phyloP scores from a whole-genome alignment of 495 filamentous ascomycete genomes.

The Penicillium atrosanguineum region DNA sequence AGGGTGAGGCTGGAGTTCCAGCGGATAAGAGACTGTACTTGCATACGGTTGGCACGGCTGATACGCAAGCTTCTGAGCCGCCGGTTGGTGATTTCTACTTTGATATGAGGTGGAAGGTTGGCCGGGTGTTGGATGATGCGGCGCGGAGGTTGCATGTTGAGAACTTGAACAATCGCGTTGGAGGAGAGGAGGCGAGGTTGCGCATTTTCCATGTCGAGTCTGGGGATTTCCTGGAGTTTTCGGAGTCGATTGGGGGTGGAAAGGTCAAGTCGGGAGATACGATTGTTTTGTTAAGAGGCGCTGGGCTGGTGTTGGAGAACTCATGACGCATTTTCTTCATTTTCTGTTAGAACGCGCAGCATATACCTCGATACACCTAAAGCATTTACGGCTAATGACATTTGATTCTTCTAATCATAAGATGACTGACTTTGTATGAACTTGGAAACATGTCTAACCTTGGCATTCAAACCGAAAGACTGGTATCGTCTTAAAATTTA shows the following conservation, averaged over 20 bases:
- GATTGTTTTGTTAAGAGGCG: constrained; percentile 81
- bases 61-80: constrained; percentile 74
- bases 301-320: constrained; percentile 58
- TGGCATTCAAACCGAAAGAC: constrained; percentile 5
- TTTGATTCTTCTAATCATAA: not conserved
- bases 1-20: constrained; percentile 80
- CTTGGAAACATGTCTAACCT: not conserved
- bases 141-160: constrained; percentile 76
- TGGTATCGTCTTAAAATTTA: constrained; percentile 21
- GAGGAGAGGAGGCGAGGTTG: constrained; percentile 72
- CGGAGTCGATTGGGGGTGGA: constrained; percentile 68
- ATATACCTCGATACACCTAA: constrained; percentile 5
- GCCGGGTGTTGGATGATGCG: constrained; percentile 82
- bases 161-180: constrained; percentile 84
- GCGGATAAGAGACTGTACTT: constrained; percentile 80
- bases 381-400: not conserved
- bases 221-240: constrained; percentile 80
- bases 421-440: not conserved
- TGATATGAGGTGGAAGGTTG: constrained; percentile 81
- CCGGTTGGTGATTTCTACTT: constrained; percentile 83
- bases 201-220: constrained; percentile 90
- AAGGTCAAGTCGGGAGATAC: constrained; percentile 76
- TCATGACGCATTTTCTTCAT: constrained; percentile 15
- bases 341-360: not conserved
- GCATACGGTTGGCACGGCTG: constrained; percentile 71